Percentiles rank a stretch among this genome's conserved stretches.
Conservation (phyloP, 2,329 filamentous ascomycete genomes). For the Chaetomiaceae sp. region DNA sequence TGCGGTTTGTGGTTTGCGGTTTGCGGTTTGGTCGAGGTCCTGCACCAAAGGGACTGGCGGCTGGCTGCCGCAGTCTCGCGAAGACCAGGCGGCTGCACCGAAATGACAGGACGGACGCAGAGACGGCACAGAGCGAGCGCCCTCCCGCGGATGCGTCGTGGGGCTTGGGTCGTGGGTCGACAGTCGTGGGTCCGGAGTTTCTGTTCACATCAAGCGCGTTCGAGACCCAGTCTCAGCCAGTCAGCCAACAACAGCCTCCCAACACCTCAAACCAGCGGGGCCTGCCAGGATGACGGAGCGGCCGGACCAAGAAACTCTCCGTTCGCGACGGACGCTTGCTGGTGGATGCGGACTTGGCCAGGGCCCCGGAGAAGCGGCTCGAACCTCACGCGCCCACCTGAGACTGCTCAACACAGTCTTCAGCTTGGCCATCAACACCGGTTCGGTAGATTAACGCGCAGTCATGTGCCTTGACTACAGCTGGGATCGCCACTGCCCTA, state of each 20-base stretch:
- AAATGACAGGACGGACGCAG: constrained; percentile 13
- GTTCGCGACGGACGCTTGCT: neutral
- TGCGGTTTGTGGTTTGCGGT: too few species aligned
- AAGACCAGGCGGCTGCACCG: constrained; percentile 8
- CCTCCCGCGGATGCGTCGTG: neutral
- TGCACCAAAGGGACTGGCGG: neutral
- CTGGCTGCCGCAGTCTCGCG: neutral
- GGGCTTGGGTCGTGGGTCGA: neutral
- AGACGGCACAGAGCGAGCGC: constrained; percentile 10
- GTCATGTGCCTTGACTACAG: constrained; percentile 21
- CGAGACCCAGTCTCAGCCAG: constrained; percentile 4
- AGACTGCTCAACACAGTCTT: neutral
- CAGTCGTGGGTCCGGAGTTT: constrained; percentile 1
- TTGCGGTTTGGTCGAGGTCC: neutral
- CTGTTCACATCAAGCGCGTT: constrained; percentile 4
- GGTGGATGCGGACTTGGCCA: constrained; percentile 2
- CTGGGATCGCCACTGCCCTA: constrained; percentile 20
- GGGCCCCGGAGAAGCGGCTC: neutral
- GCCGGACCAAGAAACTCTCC: constrained; percentile 5
- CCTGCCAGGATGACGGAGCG: constrained; percentile 1
- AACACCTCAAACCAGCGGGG: neutral
- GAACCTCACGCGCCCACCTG: neutral
- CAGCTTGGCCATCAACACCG: constrained; percentile 12
- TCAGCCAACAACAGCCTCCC: too few species aligned
- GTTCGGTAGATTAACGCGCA: constrained; percentile 20